Conservation (phyloP, 1,284 basidiomycete species). For the Coniferiporia sulphurascens region DNA sequence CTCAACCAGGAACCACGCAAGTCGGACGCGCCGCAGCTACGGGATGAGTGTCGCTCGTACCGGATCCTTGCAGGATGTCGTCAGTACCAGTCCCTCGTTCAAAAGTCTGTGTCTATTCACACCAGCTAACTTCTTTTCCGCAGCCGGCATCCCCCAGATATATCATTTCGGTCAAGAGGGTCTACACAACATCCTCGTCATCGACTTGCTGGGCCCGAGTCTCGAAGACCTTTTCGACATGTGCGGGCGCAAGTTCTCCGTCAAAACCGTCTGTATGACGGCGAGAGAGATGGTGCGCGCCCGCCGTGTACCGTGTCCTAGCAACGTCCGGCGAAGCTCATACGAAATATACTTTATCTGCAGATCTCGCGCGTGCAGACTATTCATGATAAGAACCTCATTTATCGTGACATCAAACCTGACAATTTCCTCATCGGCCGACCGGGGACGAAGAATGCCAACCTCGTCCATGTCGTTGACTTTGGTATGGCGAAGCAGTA, state of each 20-base stretch:
- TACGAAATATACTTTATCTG: not conserved
- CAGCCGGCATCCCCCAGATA: constrained; percentile 90
- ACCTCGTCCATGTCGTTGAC: constrained; percentile 72
- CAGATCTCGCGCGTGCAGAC: constrained; percentile 88
- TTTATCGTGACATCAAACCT: constrained; percentile 97
- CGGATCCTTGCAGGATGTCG: constrained; percentile 90
- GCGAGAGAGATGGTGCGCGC: constrained; percentile 87
- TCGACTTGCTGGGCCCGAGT: constrained; percentile 90
- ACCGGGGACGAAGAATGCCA: constrained; percentile 82
- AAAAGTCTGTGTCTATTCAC: not conserved
- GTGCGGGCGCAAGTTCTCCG: constrained; percentile 90
- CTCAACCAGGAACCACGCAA: constrained; percentile 82
- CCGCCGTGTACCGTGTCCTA: not conserved
- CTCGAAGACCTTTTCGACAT: constrained; percentile 95
- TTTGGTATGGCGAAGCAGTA: constrained; percentile 99
- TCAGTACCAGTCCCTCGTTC: constrained; percentile 42
- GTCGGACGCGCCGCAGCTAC: constrained; percentile 91
- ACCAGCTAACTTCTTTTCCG: not conserved
- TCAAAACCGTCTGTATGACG: constrained; percentile 96
- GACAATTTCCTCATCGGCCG: constrained; percentile 96
- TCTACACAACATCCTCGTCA: constrained; percentile 95
- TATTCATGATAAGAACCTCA: constrained; percentile 95
- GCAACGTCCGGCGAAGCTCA: not conserved
- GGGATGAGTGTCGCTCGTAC: constrained; percentile 96
- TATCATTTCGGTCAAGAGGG: constrained; percentile 98